Conservation (phyloP, 176 grass and related monocot species). For the Triticum dicoccoides region DNA sequence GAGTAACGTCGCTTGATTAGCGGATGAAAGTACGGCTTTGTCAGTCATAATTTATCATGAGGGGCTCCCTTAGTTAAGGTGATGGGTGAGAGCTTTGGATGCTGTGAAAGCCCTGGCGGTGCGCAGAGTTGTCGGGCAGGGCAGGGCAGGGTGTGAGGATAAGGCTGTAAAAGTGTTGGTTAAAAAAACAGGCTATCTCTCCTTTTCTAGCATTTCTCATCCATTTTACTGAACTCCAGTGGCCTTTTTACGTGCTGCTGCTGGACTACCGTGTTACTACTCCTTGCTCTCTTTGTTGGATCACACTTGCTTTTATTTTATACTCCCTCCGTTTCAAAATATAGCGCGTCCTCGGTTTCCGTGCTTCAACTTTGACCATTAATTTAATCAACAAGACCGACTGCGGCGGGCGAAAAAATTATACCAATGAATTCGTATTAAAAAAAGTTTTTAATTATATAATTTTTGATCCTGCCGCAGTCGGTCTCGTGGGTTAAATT, state of each 20-base stretch:
- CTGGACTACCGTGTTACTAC: neutral
- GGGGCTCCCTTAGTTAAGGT: neutral
- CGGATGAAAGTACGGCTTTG: neutral
- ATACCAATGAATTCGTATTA: no score
- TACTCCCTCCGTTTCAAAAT: no score
- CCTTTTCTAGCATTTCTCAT: neutral
- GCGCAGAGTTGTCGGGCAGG: neutral
- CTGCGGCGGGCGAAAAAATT: no score
- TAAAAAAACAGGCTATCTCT: neutral
- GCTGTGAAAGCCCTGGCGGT: slow-evolving; percentile 6
- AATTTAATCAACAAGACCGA: no score
- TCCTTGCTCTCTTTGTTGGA: no score
- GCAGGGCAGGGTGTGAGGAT: neutral
- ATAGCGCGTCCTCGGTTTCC: no score
- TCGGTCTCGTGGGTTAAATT: no score
- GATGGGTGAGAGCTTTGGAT: slow-evolving; percentile 20
- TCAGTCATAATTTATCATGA: slow-evolving; percentile 33
- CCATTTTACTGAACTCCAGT: neutral
- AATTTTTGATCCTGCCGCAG: no score
- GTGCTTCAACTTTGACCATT: no score
- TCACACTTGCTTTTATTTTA: no score
- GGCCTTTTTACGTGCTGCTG: neutral
- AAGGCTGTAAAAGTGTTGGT: slow-evolving; percentile 42
- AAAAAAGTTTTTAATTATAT: no score
- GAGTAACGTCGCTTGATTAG: neutral